These are phyloP conservation scores for Ramichloridium luteum DNA, from an alignment of 2,329 filamentous ascomycete genomes.

Conservation along the genomic window DNA sequence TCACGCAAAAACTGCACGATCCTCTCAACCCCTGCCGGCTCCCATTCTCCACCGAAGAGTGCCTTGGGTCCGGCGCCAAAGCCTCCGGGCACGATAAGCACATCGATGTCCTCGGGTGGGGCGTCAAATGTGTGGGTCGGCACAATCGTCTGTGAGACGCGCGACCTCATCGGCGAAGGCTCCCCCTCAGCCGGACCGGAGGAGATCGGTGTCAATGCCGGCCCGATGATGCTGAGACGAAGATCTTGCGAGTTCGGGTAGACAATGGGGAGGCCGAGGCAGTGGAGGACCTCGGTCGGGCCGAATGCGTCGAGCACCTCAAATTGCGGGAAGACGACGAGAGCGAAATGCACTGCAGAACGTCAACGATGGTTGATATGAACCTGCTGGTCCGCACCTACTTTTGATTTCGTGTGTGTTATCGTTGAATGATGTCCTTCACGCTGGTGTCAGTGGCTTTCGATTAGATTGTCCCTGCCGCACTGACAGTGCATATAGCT, in stretches of 20 bases:
- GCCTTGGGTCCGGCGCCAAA: slow-evolving; percentile 28
- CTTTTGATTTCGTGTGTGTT: no score
- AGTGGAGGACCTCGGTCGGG: slow-evolving; percentile 12
- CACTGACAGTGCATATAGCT: no score
- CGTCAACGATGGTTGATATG: no score
- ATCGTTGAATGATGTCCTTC: no score
- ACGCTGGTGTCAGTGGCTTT: no score
- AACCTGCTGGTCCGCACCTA: no score
- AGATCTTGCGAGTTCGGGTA: slow-evolving; percentile 4
- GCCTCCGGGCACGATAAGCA: slow-evolving; percentile 56
- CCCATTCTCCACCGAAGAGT: slow-evolving; percentile 10
- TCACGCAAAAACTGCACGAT: slow-evolving; percentile 12
- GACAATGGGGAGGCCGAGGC: slow-evolving; percentile 4
- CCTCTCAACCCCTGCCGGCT: slow-evolving; percentile 1
- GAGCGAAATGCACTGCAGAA: slow-evolving; percentile 7
- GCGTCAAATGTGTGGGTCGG: slow-evolving; percentile 46
- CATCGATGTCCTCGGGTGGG: slow-evolving; percentile 39
- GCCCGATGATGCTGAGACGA: slow-evolving; percentile 10
- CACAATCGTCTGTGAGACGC: slow-evolving; percentile 19
- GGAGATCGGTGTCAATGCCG: slow-evolving; percentile 6
- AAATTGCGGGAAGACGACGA: slow-evolving; percentile 12
- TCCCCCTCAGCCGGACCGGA: not conserved
- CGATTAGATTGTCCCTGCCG: no score
- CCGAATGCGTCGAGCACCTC: slow-evolving; percentile 13
- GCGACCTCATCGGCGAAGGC: slow-evolving; percentile 1